Base-by-base conservation (phyloP, 768 basidiomycete genomes). In the Boletus subcaerulescens region DNA sequence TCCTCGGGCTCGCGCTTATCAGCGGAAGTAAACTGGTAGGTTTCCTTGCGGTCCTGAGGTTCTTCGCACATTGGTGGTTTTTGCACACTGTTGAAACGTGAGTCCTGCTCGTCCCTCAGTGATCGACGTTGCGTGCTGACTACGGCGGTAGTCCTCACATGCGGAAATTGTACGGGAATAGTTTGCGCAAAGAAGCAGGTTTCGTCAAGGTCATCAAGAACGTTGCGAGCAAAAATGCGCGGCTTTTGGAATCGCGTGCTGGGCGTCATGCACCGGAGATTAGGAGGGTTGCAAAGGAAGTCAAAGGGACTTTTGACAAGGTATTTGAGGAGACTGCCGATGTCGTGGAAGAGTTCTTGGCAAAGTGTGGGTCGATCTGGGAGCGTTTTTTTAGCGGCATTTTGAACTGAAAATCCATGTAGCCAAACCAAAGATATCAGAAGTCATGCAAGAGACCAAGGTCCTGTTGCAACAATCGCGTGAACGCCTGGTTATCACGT, bases 171-270 rank as follows among this genome's bases (percentile, higher is more conserved):
- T 99, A 99, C 70, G 96, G 97, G 3, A 85, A 95, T 65, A 86
- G 89, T 14, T 76, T 99, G 13, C 86, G 97, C 59, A 93, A 94
- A 72, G 96, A 98, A 55, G 96, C 95, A 2, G 97, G 97, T 48
- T 90, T 98, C 59, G 92, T 96, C 62, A 97, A 98, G 76, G 95
- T 98, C n/a, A 87, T 99, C 71, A 95, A 94, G 73, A 90, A 80
- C 55, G 92, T 95, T 11, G 94, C 94, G 4, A 85, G 80, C 65
- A 87, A 86, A 74, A 91, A 93, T 57, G 91, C 85, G 0, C 80
- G 81, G 29, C 77, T 89, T 8, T 68, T 96, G 24, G 90, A 92
- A 63, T 82, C 80, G 11, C 81, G 83, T 31, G 90, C 91, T 12
- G 87, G 83, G n/a, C 81, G 80, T 46, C 91, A 94, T 71, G 90